These are phyloP conservation scores for Farysia itapuensis DNA, from an alignment of 1,284 basidiomycete species.

Conservation along the genomic window DNA sequence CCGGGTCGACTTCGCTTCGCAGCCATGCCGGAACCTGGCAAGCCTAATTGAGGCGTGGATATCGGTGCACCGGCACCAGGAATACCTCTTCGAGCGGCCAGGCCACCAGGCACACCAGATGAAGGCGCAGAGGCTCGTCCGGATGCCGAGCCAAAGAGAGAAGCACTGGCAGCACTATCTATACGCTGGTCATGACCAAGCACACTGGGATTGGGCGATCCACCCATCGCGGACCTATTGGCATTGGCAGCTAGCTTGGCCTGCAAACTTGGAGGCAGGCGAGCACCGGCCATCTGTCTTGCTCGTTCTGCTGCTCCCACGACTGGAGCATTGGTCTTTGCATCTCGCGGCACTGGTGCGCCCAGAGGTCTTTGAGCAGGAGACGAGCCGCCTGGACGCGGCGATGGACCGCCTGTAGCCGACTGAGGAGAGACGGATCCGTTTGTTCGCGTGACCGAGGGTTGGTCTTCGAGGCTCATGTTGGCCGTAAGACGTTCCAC, in stretches of 20 bases:
- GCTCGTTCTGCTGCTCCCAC: constrained; percentile 46
- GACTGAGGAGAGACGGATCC: constrained; percentile 2
- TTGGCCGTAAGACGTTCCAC: constrained; percentile 29
- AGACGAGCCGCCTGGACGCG: constrained; percentile 5
- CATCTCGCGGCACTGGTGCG: not conserved
- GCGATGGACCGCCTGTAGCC: constrained; percentile 27
- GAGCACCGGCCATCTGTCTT: constrained; percentile 44
- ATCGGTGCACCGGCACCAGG: constrained; percentile 66
- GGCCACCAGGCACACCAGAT: constrained; percentile 1
- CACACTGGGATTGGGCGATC: constrained; percentile 14
- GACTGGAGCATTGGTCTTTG: constrained; percentile 13
- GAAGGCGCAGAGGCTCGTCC: constrained; percentile 3
- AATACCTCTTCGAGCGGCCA: constrained; percentile 44
- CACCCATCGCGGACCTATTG: constrained; percentile 13
- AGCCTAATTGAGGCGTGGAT: constrained; percentile 5
- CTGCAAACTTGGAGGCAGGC: constrained; percentile 76
- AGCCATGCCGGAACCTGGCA: constrained; percentile 18
- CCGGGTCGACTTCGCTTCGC: constrained; percentile 32
- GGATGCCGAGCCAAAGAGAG: constrained; percentile 28
- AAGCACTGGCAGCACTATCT: constrained; percentile 41
- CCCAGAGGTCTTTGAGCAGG: not conserved
- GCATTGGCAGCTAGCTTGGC: constrained; percentile 80
- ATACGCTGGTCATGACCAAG: constrained; percentile 45
- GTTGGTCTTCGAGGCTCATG: constrained; percentile 22
- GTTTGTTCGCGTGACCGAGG: not conserved